phyloP scores from a whole-genome alignment of 805 yeast species.

The Soucietia sequanensis region DNA sequence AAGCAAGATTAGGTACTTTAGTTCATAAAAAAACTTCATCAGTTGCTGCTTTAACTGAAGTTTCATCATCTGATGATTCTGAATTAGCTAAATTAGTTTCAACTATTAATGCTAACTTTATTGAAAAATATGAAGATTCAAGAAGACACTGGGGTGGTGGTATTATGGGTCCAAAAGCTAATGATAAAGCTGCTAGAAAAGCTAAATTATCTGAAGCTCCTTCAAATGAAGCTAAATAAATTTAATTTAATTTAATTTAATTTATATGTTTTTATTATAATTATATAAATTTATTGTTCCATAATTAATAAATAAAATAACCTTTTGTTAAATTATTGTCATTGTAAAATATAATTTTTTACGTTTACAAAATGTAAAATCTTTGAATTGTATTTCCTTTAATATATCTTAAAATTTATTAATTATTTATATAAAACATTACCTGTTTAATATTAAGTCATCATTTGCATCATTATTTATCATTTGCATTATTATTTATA shows the following conservation, averaged over 20 bases:
- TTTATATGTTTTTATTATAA: not conserved
- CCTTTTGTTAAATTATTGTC: too few species aligned
- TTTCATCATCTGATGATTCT: slow-evolving; percentile 90
- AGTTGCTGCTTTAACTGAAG: slow-evolving; percentile 96
- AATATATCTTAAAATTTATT: too few species aligned
- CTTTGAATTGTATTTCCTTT: too few species aligned
- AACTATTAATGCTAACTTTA: slow-evolving; percentile 90
- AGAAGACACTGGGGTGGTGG: slow-evolving; percentile 99
- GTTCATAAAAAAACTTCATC: slow-evolving; percentile 98
- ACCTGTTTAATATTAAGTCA: too few species aligned
- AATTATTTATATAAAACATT: too few species aligned
- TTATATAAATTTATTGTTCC: not conserved
- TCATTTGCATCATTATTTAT: too few species aligned
- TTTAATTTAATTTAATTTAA: not conserved
- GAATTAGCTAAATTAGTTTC: slow-evolving; percentile 90
- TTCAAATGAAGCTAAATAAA: slow-evolving; percentile 6
- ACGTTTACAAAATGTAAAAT: too few species aligned
- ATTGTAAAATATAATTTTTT: too few species aligned
- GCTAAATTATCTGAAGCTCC: slow-evolving; percentile 53
- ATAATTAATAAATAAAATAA: too few species aligned
- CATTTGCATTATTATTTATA: too few species aligned
- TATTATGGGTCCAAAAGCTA: slow-evolving; percentile 92
- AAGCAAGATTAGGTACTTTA: slow-evolving; percentile 48
- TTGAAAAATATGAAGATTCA: slow-evolving; percentile 89
- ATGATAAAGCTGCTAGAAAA: slow-evolving; percentile 77